Evolutionary conservation across 306 rosid genomes (phyloP).

Genomic region (Albizia julibrissin): DNA sequence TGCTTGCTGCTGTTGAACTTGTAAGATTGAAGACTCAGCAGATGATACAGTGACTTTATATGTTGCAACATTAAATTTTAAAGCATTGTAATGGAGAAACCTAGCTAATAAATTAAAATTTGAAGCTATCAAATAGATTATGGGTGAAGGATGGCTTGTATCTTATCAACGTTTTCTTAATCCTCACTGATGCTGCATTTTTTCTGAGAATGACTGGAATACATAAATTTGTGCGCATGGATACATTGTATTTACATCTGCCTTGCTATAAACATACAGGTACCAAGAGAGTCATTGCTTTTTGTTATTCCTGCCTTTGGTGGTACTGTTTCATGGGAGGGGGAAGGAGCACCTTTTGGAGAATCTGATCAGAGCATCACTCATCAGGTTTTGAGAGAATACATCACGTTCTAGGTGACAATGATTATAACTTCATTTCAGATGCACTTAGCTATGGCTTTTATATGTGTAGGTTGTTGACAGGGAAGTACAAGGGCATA

Average conservation of each 20-base stretch:
- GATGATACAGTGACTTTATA: background rate
- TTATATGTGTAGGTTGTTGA: conserved; percentile 71
- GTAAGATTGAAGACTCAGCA: background rate
- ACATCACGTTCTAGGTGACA: conserved; percentile 3
- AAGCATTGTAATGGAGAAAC: background rate
- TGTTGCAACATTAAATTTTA: background rate
- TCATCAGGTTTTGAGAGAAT: conserved; percentile 65
- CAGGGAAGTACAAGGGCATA: conserved; percentile 71
- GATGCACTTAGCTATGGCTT: conserved; percentile 30
- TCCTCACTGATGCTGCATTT: background rate
- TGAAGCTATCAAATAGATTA: background rate
- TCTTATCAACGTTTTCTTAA: background rate
- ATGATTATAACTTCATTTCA: conserved; percentile 1
- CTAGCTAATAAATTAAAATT: background rate
- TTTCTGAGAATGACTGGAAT: background rate
- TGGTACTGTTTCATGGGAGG: conserved; percentile 92
- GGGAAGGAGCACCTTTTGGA: conserved; percentile 80
- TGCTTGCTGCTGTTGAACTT: background rate
- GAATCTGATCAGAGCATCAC: conserved; percentile 78
- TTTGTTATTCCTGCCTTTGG: conserved; percentile 93
- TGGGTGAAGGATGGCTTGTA: background rate
- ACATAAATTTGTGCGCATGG: background rate
- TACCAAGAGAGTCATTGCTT: conserved; percentile 85
- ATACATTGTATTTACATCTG: background rate
- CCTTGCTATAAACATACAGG: conserved; percentile 51